Conservation (phyloP, 805 yeast genomes). For the Debaryomyces hansenii region DNA sequence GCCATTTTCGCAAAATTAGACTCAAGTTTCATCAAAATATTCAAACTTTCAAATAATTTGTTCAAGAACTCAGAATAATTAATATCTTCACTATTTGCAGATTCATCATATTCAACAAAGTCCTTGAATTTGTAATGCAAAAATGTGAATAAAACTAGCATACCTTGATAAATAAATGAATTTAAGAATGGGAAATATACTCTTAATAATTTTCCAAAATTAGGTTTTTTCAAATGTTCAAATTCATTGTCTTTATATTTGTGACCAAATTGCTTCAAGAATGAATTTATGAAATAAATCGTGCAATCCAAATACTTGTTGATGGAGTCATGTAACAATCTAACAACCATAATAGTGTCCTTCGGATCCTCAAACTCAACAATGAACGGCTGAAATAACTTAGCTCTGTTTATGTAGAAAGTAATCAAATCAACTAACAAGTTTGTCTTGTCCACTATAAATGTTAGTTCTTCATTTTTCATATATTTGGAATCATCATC, state of each 20-base stretch:
- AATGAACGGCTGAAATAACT: conserved; percentile 52
- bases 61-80: conserved; percentile 19
- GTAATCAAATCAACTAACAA: conserved; percentile 46
- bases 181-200: conserved; percentile 47
- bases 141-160: conserved; percentile 50
- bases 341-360: conserved; percentile 23
- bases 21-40: conserved; percentile 23
- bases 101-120: conserved; percentile 9
- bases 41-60: conserved; percentile 22
- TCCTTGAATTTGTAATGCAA: conserved; percentile 41
- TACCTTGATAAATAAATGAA: conserved; percentile 51
- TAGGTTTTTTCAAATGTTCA: conserved; percentile 7
- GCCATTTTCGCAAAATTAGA: conserved; percentile 18
- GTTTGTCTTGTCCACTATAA: conserved; percentile 28
- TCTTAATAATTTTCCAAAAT: conserved; percentile 37
- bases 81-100: neutral
- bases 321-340: conserved; percentile 38
- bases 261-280: conserved; percentile 18
- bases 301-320: conserved; percentile 37
- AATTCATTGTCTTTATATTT: conserved; percentile 8
- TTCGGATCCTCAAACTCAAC: conserved; percentile 29
- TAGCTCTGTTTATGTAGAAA: conserved; percentile 51
- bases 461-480: conserved; percentile 19
- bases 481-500: conserved; percentile 15
- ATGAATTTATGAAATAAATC: conserved; percentile 29